Evolutionary conservation across 306 rosid genomes (phyloP).

Genomic region (Myrica gale): DNA sequence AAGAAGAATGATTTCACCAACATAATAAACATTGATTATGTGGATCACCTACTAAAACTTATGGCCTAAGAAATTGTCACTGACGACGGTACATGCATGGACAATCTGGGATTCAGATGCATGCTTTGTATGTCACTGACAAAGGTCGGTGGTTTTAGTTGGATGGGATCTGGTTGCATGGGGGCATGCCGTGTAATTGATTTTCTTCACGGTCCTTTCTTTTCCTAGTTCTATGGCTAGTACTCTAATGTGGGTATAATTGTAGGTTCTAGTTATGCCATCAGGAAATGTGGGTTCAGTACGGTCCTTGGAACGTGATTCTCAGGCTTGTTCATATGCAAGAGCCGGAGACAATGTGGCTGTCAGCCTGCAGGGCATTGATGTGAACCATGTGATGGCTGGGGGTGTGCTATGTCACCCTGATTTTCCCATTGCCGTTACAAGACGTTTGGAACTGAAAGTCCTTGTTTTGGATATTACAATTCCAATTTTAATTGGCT

Average conservation of each 20-base stretch:
- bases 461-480: slow-evolving; percentile 80
- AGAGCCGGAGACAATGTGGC: slow-evolving; percentile 93
- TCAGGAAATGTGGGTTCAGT: slow-evolving; percentile 74
- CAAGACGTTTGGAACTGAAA: slow-evolving; percentile 82
- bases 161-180: background rate
- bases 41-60: background rate
- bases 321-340: slow-evolving; percentile 66
- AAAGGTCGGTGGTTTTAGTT: background rate
- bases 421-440: slow-evolving; percentile 67
- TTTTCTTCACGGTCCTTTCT: background rate
- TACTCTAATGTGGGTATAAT: slow-evolving; percentile 17
- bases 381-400: slow-evolving; percentile 59
- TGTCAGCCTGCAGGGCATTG: slow-evolving; percentile 75
- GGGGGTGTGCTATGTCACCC: slow-evolving; percentile 98
- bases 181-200: too few species aligned
- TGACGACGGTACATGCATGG: background rate
- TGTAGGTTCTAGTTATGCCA: slow-evolving; percentile 89
- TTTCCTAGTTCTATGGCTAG: background rate
- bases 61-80: background rate
- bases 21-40: background rate
- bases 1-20: background rate
- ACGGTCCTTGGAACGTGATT: slow-evolving; percentile 77
- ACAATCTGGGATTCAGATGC: slow-evolving; percentile 1
- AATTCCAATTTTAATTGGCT: slow-evolving; percentile 73
- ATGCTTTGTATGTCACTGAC: background rate